Percentiles rank a stretch among this genome's conserved stretches.
Conservation (phyloP, 805 yeast species). For the Metschnikowia peoriensis region DNA sequence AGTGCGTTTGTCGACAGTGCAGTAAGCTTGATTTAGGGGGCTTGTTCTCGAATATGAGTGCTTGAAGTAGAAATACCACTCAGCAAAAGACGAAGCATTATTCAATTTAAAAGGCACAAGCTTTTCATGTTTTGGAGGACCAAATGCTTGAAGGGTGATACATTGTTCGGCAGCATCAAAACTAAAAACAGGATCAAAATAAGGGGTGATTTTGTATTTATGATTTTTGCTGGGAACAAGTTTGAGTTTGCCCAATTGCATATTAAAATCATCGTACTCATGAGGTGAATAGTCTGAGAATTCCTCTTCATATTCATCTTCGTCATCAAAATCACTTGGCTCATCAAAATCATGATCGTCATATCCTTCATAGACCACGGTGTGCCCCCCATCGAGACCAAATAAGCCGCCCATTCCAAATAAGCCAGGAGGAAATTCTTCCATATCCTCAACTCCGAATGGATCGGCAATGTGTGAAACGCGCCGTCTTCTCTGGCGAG, state of each 20-base stretch:
- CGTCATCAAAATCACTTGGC: background rate
- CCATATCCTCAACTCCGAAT: background rate
- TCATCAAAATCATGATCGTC: background rate
- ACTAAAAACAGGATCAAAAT: background rate
- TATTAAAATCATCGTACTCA: background rate
- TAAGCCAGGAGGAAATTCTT: background rate
- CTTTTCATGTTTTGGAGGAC: constrained; percentile 1
- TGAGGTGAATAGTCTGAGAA: background rate
- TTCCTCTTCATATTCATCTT: background rate
- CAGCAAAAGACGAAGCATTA: constrained; percentile 2
- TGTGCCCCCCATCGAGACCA: background rate
- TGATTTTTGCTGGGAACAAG: background rate
- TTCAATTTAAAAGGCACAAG: constrained; percentile 5
- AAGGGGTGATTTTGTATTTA: background rate
- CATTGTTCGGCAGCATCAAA: background rate
- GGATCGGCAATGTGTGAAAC: background rate
- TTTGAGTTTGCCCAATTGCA: constrained; percentile 5
- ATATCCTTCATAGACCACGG: background rate
- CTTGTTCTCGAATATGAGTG: constrained; percentile 1
- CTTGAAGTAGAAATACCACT: constrained; percentile 4
- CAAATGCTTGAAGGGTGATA: background rate
- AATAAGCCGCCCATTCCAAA: background rate
- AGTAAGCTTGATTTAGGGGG: constrained; percentile 5
- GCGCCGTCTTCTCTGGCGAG: background rate
- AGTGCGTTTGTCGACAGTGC: background rate